Evolutionary conservation across 768 basidiomycete genomes (phyloP).

Genomic region (Hericium erinaceus): DNA sequence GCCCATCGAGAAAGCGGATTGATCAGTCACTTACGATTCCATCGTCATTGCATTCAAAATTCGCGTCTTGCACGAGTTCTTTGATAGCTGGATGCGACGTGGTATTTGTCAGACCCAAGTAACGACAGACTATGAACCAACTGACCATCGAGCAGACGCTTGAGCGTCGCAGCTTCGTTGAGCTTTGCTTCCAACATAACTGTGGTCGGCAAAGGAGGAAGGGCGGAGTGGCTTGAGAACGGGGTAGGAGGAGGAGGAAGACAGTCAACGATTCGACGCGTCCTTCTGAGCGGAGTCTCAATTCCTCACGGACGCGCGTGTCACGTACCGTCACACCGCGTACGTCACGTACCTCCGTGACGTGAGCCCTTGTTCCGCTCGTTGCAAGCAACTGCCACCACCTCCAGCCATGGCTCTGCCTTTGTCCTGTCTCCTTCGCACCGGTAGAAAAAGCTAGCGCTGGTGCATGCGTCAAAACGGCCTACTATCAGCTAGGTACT

Average conservation of each 20-base stretch:
- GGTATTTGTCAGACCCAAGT: constrained; percentile 4
- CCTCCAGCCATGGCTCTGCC: too few relatives aligned
- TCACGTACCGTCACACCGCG: constrained; percentile 2
- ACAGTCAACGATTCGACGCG: not conserved
- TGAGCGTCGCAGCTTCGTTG: constrained; percentile 77
- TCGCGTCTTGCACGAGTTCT: constrained; percentile 94
- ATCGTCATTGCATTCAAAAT: constrained; percentile 95
- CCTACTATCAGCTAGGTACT: too few relatives aligned
- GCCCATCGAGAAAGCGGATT: not conserved
- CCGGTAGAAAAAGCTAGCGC: too few relatives aligned
- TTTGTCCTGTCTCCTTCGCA: too few relatives aligned
- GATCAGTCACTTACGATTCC: constrained; percentile 53
- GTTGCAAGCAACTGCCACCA: too few relatives aligned
- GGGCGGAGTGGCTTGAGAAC: not conserved
- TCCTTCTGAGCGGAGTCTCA: not conserved
- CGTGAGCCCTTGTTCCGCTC: too few relatives aligned
- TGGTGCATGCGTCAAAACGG: too few relatives aligned
- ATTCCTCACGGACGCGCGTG: not conserved
- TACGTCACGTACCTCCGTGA: not conserved
- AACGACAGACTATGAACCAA: not conserved
- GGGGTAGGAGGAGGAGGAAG: not conserved
- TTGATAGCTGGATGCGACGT: constrained; percentile 65
- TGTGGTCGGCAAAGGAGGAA: not conserved
- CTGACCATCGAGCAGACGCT: constrained; percentile 89
- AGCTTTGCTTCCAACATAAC: constrained; percentile 88